Evolutionary conservation across 2,329 filamentous ascomycete species (phyloP).

Genomic region (Dactylonectria estremocensis): DNA sequence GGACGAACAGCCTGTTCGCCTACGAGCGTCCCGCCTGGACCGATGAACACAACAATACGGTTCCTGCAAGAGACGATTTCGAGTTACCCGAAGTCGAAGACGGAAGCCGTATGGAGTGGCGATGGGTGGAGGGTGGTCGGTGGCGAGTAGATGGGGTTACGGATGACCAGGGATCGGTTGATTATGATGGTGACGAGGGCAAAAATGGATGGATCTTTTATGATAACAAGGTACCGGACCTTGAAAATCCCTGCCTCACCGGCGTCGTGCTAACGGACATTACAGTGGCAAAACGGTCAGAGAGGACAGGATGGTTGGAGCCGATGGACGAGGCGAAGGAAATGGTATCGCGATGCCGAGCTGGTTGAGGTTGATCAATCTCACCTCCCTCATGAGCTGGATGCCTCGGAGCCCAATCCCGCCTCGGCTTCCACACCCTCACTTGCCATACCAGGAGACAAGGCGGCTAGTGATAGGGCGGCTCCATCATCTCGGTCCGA

Average conservation of each 20-base stretch:
- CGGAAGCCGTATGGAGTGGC: constrained; percentile 70
- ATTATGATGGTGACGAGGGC: constrained; percentile 72
- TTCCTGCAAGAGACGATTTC: constrained; percentile 80
- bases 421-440: constrained; percentile 34
- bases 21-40: constrained; percentile 95
- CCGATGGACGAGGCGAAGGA: constrained; percentile 90
- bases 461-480: constrained; percentile 57
- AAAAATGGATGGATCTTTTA: constrained; percentile 95
- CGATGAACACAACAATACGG: constrained; percentile 91
- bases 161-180: constrained; percentile 62
- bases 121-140: constrained; percentile 87
- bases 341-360: constrained; percentile 98
- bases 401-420: constrained; percentile 53
- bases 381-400: constrained; percentile 55
- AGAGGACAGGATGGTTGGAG: constrained; percentile 93
- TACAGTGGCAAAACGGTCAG: constrained; percentile 89
- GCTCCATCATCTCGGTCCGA: constrained; percentile 48
- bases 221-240: constrained; percentile 84
- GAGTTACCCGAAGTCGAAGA: constrained; percentile 75
- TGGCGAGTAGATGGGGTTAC: constrained; percentile 88
- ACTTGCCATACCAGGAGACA: constrained; percentile 52
- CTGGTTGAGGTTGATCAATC: constrained; percentile 79
- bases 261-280: constrained; percentile 25
- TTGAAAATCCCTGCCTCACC: no score
- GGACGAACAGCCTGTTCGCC: constrained; percentile 91